Evolutionary conservation across 2,329 filamentous ascomycete species (phyloP).

Genomic region (Akanthomyces dipterigenus): DNA sequence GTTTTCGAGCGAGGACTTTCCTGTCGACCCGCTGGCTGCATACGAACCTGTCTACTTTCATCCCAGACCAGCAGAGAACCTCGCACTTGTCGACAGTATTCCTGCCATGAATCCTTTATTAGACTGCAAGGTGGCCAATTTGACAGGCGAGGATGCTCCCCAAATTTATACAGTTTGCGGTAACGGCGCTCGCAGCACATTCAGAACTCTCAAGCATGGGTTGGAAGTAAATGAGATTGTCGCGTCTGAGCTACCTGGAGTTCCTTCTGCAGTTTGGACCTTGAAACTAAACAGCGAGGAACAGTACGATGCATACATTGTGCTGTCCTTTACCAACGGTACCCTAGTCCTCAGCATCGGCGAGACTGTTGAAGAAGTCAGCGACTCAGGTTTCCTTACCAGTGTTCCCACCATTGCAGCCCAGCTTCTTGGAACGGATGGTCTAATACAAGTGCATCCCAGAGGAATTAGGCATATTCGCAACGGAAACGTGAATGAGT

Average conservation of each 20-base stretch:
- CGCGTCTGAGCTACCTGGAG: conserved; percentile 82
- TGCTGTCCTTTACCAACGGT: conserved; percentile 85
- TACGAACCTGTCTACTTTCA: conserved; percentile 81
- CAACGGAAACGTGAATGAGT: conserved; percentile 75
- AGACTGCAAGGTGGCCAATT: conserved; percentile 85
- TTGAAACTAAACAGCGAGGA: conserved; percentile 78
- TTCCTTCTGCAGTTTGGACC: conserved; percentile 92
- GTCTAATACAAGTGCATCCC: conserved; percentile 90
- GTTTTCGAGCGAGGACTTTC: conserved; percentile 76
- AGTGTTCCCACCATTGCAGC: conserved; percentile 85
- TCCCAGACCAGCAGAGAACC: conserved; percentile 70
- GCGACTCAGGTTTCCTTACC: conserved; percentile 85
- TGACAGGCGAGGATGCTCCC: conserved; percentile 86
- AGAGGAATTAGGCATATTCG: conserved; percentile 90
- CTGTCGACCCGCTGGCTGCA: conserved; percentile 63
- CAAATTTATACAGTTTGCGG: conserved; percentile 94
- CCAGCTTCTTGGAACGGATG: conserved; percentile 89
- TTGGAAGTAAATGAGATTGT: conserved; percentile 91
- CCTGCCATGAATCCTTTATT: conserved; percentile 86
- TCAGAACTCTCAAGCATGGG: conserved; percentile 87
- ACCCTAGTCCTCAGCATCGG: conserved; percentile 93
- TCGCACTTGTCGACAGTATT: conserved; percentile 78
- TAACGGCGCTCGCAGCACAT: conserved; percentile 79
- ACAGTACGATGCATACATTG: conserved; percentile 86
- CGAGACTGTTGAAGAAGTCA: conserved; percentile 93